These are phyloP conservation scores for Pseudogymnoascus sp. DNA, from an alignment of 2,329 filamentous ascomycete genomes.

Conservation along the genomic window DNA sequence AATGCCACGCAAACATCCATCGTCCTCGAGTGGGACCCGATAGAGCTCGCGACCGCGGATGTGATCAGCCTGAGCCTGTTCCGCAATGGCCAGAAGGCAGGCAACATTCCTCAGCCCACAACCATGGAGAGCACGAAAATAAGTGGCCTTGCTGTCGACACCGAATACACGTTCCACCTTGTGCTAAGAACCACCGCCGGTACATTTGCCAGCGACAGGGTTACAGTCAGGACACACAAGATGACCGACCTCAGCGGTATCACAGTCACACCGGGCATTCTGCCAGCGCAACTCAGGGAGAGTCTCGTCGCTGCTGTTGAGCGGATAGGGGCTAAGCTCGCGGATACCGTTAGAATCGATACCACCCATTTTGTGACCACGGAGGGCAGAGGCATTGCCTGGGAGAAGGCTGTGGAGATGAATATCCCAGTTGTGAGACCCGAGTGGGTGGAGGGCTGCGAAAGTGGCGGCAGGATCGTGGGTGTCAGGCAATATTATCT, in stretches of 20 bases:
- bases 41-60: conserved; percentile 85
- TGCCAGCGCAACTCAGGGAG: conserved; percentile 66
- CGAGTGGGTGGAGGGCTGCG: conserved; percentile 97
- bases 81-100: conserved; percentile 93
- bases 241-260: conserved; percentile 97
- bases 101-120: conserved; percentile 79
- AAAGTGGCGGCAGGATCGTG: conserved; percentile 83
- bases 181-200: conserved; percentile 86
- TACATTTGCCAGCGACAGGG: conserved; percentile 73
- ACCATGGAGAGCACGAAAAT: conserved; percentile 96
- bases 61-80: conserved; percentile 84
- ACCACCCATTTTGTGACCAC: conserved; percentile 98
- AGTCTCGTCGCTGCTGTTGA: conserved; percentile 68
- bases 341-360: conserved; percentile 86
- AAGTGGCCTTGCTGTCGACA: conserved; percentile 89
- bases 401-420: conserved; percentile 96
- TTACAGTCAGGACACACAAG: conserved; percentile 87
- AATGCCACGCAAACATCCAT: conserved; percentile 98
- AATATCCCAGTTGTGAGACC: conserved; percentile 96
- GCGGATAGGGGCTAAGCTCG: conserved; percentile 84
- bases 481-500: conserved; percentile 95
- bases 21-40: conserved; percentile 95
- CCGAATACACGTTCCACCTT: conserved; percentile 90
- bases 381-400: conserved; percentile 77
- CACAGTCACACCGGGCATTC: conserved; percentile 82